phyloP scores from a whole-genome alignment of 345 rosid species.

The Psidium guajava region DNA sequence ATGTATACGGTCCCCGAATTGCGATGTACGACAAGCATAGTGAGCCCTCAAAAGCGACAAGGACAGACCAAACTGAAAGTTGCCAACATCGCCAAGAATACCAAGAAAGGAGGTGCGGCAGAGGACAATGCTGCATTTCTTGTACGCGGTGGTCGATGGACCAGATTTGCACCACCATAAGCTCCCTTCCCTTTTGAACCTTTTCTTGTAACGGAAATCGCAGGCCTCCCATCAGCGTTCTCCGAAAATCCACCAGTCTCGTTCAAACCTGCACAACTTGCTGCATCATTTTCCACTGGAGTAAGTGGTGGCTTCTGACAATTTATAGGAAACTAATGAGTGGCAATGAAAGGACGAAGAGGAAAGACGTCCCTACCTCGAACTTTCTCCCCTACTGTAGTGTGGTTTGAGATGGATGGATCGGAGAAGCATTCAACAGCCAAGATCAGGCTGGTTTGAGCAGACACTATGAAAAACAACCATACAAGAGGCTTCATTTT shows the following conservation, averaged over 20 bases:
- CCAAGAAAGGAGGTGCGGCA: background rate
- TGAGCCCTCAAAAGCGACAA: background rate
- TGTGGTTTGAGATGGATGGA: background rate
- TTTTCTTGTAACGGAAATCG: background rate
- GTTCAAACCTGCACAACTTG: constrained; percentile 4
- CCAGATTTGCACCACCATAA: constrained; percentile 14
- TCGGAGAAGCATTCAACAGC: background rate
- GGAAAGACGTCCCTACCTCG: constrained; percentile 5
- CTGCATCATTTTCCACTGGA: background rate
- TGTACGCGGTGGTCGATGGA: constrained; percentile 3
- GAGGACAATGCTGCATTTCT: constrained; percentile 2
- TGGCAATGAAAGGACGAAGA: background rate
- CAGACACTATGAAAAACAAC: constrained; percentile 7
- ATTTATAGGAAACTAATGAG: background rate
- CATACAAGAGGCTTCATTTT: constrained; percentile 5
- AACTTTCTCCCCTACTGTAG: background rate
- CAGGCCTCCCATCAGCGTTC: background rate
- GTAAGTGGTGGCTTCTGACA: background rate
- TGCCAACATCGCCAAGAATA: background rate
- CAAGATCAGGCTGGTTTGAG: constrained; percentile 1
- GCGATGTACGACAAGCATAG: background rate
- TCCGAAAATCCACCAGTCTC: background rate
- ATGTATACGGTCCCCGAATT: background rate
- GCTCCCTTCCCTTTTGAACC: constrained; percentile 18
- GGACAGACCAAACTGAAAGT: constrained; percentile 1